Conservation (phyloP, 2,329 filamentous ascomycete genomes). For the Torrubiellomyces zombiae region DNA sequence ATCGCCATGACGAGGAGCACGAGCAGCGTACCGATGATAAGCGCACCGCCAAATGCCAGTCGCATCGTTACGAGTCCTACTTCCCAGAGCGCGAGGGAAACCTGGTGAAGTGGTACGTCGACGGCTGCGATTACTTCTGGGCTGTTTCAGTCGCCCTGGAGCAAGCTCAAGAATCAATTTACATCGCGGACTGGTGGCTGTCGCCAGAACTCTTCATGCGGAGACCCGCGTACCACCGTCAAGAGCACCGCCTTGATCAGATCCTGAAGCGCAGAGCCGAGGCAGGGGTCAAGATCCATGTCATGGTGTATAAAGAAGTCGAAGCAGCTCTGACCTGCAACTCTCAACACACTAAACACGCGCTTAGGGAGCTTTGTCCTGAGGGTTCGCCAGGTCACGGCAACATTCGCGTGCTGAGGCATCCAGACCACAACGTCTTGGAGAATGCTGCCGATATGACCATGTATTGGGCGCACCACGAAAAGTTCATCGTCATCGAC, state of each 20-base stretch:
- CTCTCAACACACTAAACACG: slow-evolving; percentile 81
- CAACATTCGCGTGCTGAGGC: slow-evolving; percentile 78
- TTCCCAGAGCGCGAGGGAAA: slow-evolving; percentile 78
- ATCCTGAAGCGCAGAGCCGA: slow-evolving; percentile 79
- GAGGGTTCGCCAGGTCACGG: slow-evolving; percentile 66
- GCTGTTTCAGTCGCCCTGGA: slow-evolving; percentile 84
- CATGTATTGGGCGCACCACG: slow-evolving; percentile 95
- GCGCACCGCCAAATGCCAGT: slow-evolving; percentile 51
- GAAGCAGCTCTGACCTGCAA: slow-evolving; percentile 77
- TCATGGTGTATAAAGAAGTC: slow-evolving; percentile 84
- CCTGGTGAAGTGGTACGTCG: slow-evolving; percentile 91
- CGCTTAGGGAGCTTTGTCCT: slow-evolving; percentile 62
- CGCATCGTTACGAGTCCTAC: slow-evolving; percentile 76
- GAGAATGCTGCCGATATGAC: slow-evolving; percentile 94
- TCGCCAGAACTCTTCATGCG: slow-evolving; percentile 78
- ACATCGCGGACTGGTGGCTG: slow-evolving; percentile 95
- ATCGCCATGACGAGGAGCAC: slow-evolving; percentile 87
- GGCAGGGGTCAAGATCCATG: slow-evolving; percentile 83
- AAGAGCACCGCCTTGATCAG: slow-evolving; percentile 76
- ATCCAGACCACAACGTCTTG: slow-evolving; percentile 88
- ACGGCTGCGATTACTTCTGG: slow-evolving; percentile 91
- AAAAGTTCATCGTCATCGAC: slow-evolving; percentile 94
- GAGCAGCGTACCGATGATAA: slow-evolving; percentile 74
- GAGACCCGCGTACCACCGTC: slow-evolving; percentile 64
- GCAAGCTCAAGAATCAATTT: slow-evolving; percentile 78